A percentile compares a stretch with the other conserved stretches of the same genome.
Evolutionary conservation across 2,329 filamentous ascomycete species (phyloP).

Genomic region (Penicillium aurantiogriseum): DNA sequence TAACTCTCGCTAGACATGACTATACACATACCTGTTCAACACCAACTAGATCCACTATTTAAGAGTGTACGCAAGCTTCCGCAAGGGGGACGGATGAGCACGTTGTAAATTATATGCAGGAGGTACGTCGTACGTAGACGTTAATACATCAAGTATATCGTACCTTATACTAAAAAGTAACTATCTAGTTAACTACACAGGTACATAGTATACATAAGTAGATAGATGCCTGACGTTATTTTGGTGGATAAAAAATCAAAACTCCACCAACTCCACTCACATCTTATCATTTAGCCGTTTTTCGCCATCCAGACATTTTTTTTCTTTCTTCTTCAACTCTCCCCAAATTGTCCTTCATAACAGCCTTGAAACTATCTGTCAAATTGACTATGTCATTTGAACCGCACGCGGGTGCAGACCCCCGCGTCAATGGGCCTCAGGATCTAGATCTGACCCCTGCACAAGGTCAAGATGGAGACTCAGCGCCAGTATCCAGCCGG

Average conservation of each 20-base stretch:
- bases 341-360: background rate
- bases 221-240: background rate
- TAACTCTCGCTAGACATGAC: no score
- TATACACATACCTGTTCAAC: background rate
- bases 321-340: background rate
- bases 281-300: constrained; percentile 11
- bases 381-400: constrained; percentile 12
- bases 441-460: constrained; percentile 1
- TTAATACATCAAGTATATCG: background rate
- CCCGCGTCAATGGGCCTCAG: constrained; percentile 5
- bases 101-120: constrained; percentile 1
- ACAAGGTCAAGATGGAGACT: constrained; percentile 6
- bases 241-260: constrained; percentile 5
- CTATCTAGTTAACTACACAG: no score
- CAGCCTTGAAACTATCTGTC: background rate
- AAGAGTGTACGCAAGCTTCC: constrained; percentile 14
- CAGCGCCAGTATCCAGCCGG: constrained; percentile 15
- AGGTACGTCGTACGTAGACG: background rate
- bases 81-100: constrained; percentile 12
- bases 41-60: background rate
- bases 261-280: constrained; percentile 13
- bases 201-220: no score
- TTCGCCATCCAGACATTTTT: background rate
- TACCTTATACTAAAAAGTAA: background rate
- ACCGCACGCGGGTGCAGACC: constrained; percentile 5